Percentiles rank a stretch among this genome's conserved stretches.
These are phyloP conservation scores for Penicillium verrucosum DNA, from an alignment of 2,329 filamentous ascomycete species.

Conservation along the genomic window DNA sequence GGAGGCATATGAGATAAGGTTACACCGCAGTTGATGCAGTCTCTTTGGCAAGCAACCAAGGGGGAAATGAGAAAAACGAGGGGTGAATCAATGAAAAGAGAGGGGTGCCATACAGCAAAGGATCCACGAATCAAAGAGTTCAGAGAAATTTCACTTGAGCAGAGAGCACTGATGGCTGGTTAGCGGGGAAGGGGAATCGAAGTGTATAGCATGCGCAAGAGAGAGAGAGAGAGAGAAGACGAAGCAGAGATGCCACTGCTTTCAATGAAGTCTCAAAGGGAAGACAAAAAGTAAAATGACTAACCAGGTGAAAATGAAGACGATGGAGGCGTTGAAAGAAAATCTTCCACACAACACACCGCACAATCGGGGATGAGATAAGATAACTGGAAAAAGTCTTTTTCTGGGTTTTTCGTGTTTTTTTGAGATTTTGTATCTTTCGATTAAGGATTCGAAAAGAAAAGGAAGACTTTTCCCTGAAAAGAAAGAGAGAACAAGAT, in stretches of 20 bases:
- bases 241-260: background rate
- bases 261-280: background rate
- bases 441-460: constrained; percentile 33
- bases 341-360: constrained; percentile 32
- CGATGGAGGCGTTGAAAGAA: constrained; percentile 27
- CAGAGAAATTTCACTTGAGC: constrained; percentile 12
- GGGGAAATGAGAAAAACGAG: constrained; percentile 3
- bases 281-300: constrained; percentile 12
- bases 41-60: constrained; percentile 8
- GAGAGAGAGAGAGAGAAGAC: background rate
- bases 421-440: constrained; percentile 35
- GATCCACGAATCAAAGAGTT: constrained; percentile 18
- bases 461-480: constrained; percentile 26
- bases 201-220: background rate
- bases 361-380: constrained; percentile 32
- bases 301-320: constrained; percentile 20
- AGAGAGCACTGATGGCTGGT: constrained; percentile 4
- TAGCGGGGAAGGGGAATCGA: constrained; percentile 6
- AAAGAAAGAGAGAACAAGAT: constrained; percentile 25
- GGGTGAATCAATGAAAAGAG: constrained; percentile 7
- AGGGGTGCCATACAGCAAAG: constrained; percentile 10
- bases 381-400: constrained; percentile 28
- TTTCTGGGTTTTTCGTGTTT: constrained; percentile 42
- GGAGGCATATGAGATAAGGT: constrained; percentile 8
- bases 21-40: constrained; percentile 16